Evolutionary conservation across 1,284 basidiomycete species (phyloP).

Genomic region (Inonotus obliquus): DNA sequence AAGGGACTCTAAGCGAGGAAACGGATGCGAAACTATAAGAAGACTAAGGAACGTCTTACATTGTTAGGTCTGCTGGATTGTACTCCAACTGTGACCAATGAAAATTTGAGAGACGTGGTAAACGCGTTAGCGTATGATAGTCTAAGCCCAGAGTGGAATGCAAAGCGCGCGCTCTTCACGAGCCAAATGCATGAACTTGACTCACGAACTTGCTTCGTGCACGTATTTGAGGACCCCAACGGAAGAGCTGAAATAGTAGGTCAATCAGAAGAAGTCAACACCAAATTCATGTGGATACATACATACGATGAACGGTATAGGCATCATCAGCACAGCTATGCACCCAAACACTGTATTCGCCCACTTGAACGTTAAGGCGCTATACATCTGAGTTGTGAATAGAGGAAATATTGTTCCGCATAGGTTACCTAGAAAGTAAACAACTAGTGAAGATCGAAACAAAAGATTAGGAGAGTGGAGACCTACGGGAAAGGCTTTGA

Average conservation of each 20-base stretch:
- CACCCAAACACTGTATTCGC: slow-evolving; percentile 65
- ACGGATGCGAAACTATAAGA: too few relatives aligned
- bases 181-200: slow-evolving; percentile 13
- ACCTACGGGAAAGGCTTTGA: slow-evolving; percentile 64
- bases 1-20: too few relatives aligned
- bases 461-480: neutral
- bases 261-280: neutral
- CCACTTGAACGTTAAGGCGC: slow-evolving; percentile 59
- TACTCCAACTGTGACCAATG: too few relatives aligned
- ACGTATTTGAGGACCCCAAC: slow-evolving; percentile 59
- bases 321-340: slow-evolving; percentile 54
- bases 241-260: slow-evolving; percentile 44
- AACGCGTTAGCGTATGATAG: too few relatives aligned
- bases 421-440: slow-evolving; percentile 45
- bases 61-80: too few relatives aligned
- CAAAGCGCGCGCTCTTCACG: neutral
- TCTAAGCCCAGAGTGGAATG: too few relatives aligned
- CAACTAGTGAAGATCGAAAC: neutral
- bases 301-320: slow-evolving; percentile 60
- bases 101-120: too few relatives aligned
- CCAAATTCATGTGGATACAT: slow-evolving; percentile 24
- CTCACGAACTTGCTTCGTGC: slow-evolving; percentile 53
- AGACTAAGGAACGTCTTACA: too few relatives aligned
- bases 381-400: slow-evolving; percentile 62
- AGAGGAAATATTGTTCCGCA: slow-evolving; percentile 58